Percentiles rank a stretch among this genome's conserved stretches.
Conservation (phyloP, 2,329 filamentous ascomycete genomes). For the Drechmeria coniospora region DNA sequence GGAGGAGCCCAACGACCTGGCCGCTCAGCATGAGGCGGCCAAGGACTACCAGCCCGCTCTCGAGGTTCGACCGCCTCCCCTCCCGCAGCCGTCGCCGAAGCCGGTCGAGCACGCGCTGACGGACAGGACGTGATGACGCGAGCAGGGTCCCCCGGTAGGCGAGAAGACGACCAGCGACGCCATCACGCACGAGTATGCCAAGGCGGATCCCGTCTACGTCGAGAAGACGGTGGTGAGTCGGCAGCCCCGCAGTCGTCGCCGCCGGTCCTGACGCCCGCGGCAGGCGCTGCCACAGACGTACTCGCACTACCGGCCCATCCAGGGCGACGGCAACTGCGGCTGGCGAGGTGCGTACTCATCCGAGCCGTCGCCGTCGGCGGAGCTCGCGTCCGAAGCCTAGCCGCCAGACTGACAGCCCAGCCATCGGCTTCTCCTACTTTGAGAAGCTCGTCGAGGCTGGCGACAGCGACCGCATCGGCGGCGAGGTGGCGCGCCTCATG, state of each 20-base stretch:
- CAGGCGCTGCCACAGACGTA: conserved; percentile 72
- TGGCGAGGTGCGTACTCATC: conserved; percentile 67
- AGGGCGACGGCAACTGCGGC: conserved; percentile 90
- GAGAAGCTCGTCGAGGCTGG: conserved; percentile 62
- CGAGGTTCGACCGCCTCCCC: too few relatives aligned
- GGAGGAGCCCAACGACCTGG: conserved; percentile 28
- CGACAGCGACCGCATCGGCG: conserved; percentile 47
- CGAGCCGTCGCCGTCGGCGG: too few relatives aligned
- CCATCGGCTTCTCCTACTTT: conserved; percentile 85
- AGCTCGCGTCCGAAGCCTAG: too few relatives aligned
- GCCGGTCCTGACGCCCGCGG: conserved; percentile 1
- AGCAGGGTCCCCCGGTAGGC: conserved; percentile 69
- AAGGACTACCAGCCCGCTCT: conserved; percentile 42
- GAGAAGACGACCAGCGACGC: conserved; percentile 59
- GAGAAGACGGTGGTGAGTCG: conserved; percentile 69
- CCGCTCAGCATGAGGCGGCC: conserved; percentile 45
- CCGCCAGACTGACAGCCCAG: conserved; percentile 35
- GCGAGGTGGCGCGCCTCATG: conserved; percentile 57
- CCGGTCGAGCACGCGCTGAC: background rate
- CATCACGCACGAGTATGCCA: conserved; percentile 75
- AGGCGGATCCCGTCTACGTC: conserved; percentile 71
- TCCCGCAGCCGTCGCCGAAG: background rate
- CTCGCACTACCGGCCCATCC: conserved; percentile 72
- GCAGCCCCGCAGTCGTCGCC: too few relatives aligned
- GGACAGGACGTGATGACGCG: background rate